Base-by-base conservation (phyloP, 2,329 filamentous ascomycete species). In the Sporothrix schenckii region DNA sequence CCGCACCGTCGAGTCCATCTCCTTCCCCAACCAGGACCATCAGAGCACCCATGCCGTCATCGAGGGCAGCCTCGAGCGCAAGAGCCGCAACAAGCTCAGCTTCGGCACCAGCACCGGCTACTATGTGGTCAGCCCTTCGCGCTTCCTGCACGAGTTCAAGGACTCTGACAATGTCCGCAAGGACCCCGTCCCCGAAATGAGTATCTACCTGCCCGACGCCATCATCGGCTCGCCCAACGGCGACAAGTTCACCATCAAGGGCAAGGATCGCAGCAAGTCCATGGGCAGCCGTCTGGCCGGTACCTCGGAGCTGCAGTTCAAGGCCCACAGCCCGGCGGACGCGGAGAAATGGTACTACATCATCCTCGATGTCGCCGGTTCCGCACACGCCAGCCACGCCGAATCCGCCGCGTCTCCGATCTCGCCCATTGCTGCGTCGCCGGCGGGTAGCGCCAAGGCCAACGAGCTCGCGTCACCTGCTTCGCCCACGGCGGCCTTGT, bases 141-240 rank as follows among this genome's bases (percentile, higher is more conserved):
- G 92, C 77, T 99, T 91, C 81, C 82, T 99, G 71, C 95, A 99
- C 82, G 94, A 97, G 80, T 99, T 97, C 85, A 97, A 97, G 82
- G 93, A 96, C 77, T 91, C 92, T 78, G 94, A 98, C 76, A 86
- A 89, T 77, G 75, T 85, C 67, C 84, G 85, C 63, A 81, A 88
- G 76, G 92, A 97, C 72, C 92, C 93, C 11, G 85, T 87, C 70
- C 94, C 95, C 0, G 94, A 99, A 79, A 84, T 95, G 53, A 95
- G 92, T 16, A 88, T 99, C 74, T 98, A 94, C 80, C 88, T 99
- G 0, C 94, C 95, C 13, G 95, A 99, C 76, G 96, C 94, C 75
- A 81, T 90, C 60, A 87, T 98, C 70, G 92, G 93, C 71, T 77
- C 81, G 0, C 86, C 87, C 14, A 89, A 85, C 74, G 93, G 91